Evolutionary conservation across 2,329 filamentous ascomycete species (phyloP).

Genomic region (Metarhizium rileyi): DNA sequence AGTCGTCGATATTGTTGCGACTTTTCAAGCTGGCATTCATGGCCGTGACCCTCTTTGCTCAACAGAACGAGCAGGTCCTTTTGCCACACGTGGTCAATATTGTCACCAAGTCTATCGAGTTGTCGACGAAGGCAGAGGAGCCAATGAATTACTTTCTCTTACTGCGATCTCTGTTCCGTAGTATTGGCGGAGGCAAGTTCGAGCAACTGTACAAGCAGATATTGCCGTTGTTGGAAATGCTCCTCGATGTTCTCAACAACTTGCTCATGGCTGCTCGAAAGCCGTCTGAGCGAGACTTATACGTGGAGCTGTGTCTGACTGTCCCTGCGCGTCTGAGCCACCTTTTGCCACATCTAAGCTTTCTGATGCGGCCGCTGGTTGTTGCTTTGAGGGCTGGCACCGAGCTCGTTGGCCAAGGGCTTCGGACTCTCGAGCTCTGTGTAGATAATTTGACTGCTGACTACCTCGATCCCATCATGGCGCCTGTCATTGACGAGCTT

Average conservation of each 20-base stretch:
- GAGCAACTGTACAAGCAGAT: constrained; percentile 99
- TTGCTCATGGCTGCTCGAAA: constrained; percentile 83
- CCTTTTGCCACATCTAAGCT: constrained; percentile 86
- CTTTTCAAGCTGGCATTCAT: constrained; percentile 99
- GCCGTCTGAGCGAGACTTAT: constrained; percentile 83
- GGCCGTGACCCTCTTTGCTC: constrained; percentile 93
- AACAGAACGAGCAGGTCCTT: constrained; percentile 90
- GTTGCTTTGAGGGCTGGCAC: constrained; percentile 85
- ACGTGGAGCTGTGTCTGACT: constrained; percentile 92
- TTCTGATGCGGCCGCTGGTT: constrained; percentile 94
- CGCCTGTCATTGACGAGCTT: constrained; percentile 93
- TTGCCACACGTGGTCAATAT: constrained; percentile 95
- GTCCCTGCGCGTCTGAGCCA: constrained; percentile 93
- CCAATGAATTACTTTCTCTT: constrained; percentile 98
- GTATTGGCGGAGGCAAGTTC: constrained; percentile 94
- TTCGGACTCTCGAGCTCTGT: constrained; percentile 88
- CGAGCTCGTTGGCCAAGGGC: constrained; percentile 87
- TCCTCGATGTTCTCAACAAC: constrained; percentile 94
- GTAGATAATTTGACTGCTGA: constrained; percentile 97
- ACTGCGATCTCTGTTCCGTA: constrained; percentile 83
- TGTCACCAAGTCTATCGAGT: constrained; percentile 91
- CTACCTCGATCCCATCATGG: constrained; percentile 98
- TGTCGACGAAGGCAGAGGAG: constrained; percentile 90
- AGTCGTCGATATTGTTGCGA: constrained; percentile 82
- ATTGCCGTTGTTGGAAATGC: constrained; percentile 88